A percentile compares a stretch with the other conserved stretches of the same genome.
These are phyloP conservation scores for Colletotrichum falcatum DNA, from an alignment of 2,329 filamentous ascomycete genomes.

Conservation along the genomic window DNA sequence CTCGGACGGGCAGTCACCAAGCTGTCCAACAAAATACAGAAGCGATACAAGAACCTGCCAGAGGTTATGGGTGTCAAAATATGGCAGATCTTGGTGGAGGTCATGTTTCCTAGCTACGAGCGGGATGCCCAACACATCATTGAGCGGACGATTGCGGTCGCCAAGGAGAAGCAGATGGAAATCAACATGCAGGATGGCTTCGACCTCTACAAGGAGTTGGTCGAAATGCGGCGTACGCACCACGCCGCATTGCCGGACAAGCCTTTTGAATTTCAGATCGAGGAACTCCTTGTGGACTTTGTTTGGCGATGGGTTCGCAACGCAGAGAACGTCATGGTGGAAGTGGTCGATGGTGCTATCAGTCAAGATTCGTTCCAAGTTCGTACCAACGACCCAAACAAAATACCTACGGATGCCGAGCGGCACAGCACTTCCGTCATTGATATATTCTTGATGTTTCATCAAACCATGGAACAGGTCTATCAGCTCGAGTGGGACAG, in stretches of 20 bases:
- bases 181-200: constrained; percentile 93
- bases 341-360: constrained; percentile 90
- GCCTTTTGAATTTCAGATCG: constrained; percentile 88
- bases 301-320: constrained; percentile 95
- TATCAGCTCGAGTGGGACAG: constrained; percentile 91
- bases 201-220: constrained; percentile 89
- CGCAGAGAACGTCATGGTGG: constrained; percentile 82
- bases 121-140: constrained; percentile 90
- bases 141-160: constrained; percentile 79
- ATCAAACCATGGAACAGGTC: constrained; percentile 89
- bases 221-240: constrained; percentile 86
- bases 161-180: constrained; percentile 76
- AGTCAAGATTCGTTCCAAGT: constrained; percentile 90
- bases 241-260: constrained; percentile 76
- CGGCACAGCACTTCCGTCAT: constrained; percentile 94
- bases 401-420: constrained; percentile 79
- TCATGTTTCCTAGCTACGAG: constrained; percentile 90
- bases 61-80: constrained; percentile 82
- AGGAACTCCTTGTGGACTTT: constrained; percentile 87
- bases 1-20: constrained; percentile 88
- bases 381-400: constrained; percentile 71
- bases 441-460: constrained; percentile 94
- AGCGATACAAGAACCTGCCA: constrained; percentile 89
- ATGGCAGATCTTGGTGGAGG: constrained; percentile 79
- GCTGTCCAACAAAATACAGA: constrained; percentile 88